Evolutionary conservation across 2,329 filamentous ascomycete genomes (phyloP).

Genomic region (Chaetomium sp.): DNA sequence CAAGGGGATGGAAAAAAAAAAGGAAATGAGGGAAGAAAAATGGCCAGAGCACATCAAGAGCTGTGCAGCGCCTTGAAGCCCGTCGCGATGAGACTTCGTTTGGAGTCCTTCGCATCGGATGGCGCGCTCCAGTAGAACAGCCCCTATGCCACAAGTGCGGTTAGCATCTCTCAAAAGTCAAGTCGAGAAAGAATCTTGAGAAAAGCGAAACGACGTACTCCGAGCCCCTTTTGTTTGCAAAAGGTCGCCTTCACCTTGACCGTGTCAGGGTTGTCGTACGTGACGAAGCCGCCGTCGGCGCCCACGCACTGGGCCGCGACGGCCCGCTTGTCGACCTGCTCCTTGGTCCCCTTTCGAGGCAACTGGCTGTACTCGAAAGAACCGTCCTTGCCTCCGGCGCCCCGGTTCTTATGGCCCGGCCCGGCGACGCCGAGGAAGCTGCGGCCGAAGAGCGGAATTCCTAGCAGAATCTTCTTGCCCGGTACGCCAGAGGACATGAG

Average conservation of each 20-base stretch:
- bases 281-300: conserved; percentile 74
- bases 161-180: conserved; percentile 17
- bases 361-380: conserved; percentile 75
- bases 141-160: conserved; percentile 52
- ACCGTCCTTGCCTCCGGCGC: conserved; percentile 63
- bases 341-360: conserved; percentile 62
- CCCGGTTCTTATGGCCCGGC: conserved; percentile 63
- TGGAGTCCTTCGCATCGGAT: conserved; percentile 62
- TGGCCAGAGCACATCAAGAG: conserved; percentile 38
- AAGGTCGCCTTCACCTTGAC: conserved; percentile 75
- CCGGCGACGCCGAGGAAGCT: conserved; percentile 69
- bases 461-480: conserved; percentile 70
- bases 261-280: conserved; percentile 77
- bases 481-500: conserved; percentile 68
- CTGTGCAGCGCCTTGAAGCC: conserved; percentile 62
- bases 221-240: conserved; percentile 70
- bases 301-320: conserved; percentile 73
- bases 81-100: conserved; percentile 59
- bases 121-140: conserved; percentile 84
- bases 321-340: conserved; percentile 66
- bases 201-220: conserved; percentile 47
- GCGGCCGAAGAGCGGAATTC: conserved; percentile 74
- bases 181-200: background rate
- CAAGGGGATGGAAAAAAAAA: background rate
- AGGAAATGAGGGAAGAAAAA: background rate